These are phyloP conservation scores for Melaleuca quinquenervia DNA, from an alignment of 345 rosid genomes.

Conservation along the genomic window DNA sequence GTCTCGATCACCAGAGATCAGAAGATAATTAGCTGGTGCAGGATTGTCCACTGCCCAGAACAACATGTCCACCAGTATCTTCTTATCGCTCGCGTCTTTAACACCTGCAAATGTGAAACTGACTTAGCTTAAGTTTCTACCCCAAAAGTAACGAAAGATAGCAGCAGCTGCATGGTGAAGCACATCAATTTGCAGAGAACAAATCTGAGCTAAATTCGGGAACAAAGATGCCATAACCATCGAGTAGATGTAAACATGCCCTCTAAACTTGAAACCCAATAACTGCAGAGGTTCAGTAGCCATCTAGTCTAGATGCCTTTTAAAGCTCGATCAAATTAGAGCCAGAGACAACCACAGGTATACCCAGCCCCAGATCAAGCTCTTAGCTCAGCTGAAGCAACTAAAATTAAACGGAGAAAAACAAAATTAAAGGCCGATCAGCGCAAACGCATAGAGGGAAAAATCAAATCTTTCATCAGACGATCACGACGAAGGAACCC, in stretches of 20 bases:
- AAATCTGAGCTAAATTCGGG: background rate
- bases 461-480: background rate
- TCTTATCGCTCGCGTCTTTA: constrained; percentile 42
- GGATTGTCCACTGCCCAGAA: constrained; percentile 49
- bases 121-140: background rate
- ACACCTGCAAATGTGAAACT: constrained; percentile 18
- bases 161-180: background rate
- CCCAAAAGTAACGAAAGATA: background rate
- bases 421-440: background rate
- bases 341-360: background rate
- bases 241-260: background rate
- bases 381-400: background rate
- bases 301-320: background rate
- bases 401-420: background rate
- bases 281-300: background rate
- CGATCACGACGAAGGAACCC: background rate
- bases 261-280: background rate
- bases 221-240: background rate
- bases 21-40: constrained; percentile 35
- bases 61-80: constrained; percentile 40
- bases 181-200: background rate
- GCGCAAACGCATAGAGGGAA: background rate
- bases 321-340: background rate
- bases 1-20: constrained; percentile 39
- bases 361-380: background rate